A percentile compares a stretch with the other conserved stretches of the same genome.
These are phyloP conservation scores for Penicillium cinerascens DNA, from an alignment of 495 filamentous ascomycete genomes.

Conservation along the genomic window DNA sequence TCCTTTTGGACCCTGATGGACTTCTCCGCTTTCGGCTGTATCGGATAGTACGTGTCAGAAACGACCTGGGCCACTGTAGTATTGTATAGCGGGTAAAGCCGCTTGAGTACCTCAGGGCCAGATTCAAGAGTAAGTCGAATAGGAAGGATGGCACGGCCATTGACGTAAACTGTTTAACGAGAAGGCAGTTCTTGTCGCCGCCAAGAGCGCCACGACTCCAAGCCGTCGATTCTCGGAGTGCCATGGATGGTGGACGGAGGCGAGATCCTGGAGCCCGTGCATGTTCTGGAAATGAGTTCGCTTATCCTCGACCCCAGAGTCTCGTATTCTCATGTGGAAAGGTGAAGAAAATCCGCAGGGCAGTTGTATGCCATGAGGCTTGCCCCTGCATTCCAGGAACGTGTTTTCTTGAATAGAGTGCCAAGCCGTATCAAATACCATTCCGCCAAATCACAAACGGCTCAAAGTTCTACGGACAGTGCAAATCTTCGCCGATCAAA, in stretches of 20 bases:
- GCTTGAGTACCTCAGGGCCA: neutral
- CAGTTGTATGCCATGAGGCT: too few relatives aligned
- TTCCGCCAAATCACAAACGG: neutral
- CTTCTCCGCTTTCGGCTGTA: neutral
- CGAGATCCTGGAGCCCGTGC: neutral
- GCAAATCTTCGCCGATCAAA: constrained; percentile 8
- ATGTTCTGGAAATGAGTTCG: neutral
- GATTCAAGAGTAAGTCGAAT: too few relatives aligned
- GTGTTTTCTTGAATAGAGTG: neutral
- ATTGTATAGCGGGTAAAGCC: neutral
- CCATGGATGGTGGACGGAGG: neutral
- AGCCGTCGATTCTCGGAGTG: neutral
- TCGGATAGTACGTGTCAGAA: neutral
- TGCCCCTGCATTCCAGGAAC: neutral
- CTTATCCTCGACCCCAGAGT: neutral
- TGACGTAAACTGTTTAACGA: neutral
- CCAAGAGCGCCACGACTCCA: neutral
- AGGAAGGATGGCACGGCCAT: neutral
- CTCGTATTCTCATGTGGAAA: neutral
- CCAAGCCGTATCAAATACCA: neutral
- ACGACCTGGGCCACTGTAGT: neutral
- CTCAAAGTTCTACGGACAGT: neutral
- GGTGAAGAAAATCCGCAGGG: neutral
- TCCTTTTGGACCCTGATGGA: neutral
- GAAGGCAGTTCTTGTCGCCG: neutral